A percentile compares a stretch with the other conserved stretches of the same genome.
These are phyloP conservation scores for Trichophyton rubrum DNA, from an alignment of 2,329 filamentous ascomycete species.

Conservation along the genomic window DNA sequence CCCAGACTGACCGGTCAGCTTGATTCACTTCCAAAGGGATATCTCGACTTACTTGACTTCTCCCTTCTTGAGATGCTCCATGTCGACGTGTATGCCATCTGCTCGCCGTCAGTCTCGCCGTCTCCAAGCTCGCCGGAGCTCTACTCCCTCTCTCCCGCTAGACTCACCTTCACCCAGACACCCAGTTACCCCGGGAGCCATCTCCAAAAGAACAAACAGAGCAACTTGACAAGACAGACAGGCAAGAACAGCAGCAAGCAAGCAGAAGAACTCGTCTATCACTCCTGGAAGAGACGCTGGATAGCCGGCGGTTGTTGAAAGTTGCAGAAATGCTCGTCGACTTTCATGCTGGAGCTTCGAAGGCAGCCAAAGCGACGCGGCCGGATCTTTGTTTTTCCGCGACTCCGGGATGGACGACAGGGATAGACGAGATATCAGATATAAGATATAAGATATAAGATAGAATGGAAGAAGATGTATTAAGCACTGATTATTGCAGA, in stretches of 20 bases:
- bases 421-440: neutral
- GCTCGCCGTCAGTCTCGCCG: conserved; percentile 14
- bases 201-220: neutral
- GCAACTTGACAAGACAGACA: neutral
- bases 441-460: neutral
- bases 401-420: neutral
- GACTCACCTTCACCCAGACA: conserved; percentile 14
- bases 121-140: conserved; percentile 5
- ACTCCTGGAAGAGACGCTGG: too few species aligned
- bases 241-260: neutral
- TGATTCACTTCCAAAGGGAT: neutral
- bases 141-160: too few species aligned
- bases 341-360: neutral
- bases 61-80: conserved; percentile 96
- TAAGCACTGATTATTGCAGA: neutral
- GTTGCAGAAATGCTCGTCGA: neutral
- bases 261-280: neutral
- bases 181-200: conserved; percentile 12
- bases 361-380: neutral
- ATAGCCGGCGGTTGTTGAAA: too few species aligned
- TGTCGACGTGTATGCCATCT: conserved; percentile 99
- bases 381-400: neutral
- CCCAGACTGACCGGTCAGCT: conserved; percentile 52
- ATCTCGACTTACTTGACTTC: conserved; percentile 76
- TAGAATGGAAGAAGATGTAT: neutral